Conservation (phyloP, 2,329 filamentous ascomycete genomes). For the Metarhizium sp. region DNA sequence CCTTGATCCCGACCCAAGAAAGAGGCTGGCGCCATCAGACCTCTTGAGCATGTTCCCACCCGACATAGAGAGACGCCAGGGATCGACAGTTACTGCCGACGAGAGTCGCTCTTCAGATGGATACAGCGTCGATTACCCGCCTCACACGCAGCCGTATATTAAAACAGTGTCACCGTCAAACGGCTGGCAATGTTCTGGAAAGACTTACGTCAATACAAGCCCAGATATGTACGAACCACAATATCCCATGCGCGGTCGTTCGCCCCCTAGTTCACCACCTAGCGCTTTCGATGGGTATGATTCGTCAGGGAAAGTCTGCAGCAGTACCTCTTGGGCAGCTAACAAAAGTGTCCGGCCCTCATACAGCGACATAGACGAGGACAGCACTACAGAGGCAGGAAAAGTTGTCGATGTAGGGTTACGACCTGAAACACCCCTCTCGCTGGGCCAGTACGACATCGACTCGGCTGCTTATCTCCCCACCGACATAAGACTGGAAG, state of each 20-base stretch:
- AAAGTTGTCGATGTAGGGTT: background rate
- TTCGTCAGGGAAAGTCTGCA: conserved; percentile 16
- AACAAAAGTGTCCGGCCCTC: conserved; percentile 29
- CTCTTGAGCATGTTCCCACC: conserved; percentile 61
- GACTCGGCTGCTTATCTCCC: conserved; percentile 1
- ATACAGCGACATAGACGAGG: conserved; percentile 24
- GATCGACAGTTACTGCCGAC: conserved; percentile 29
- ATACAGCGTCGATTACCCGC: conserved; percentile 26
- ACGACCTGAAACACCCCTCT: conserved; percentile 1
- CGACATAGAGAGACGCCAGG: conserved; percentile 7
- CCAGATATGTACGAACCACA: conserved; percentile 30
- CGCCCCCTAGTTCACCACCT: conserved; percentile 41
- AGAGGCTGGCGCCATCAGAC: conserved; percentile 62
- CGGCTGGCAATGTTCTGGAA: conserved; percentile 34
- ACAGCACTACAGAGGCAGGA: conserved; percentile 11
- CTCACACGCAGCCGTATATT: conserved; percentile 21
- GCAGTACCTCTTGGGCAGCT: conserved; percentile 27
- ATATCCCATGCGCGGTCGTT: conserved; percentile 41
- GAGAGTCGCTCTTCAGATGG: conserved; percentile 29
- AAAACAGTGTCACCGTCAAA: conserved; percentile 31
- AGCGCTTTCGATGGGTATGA: conserved; percentile 31
- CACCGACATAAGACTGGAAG: background rate
- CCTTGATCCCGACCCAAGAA: conserved; percentile 62
- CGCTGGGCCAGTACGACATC: background rate
- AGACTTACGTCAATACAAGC: conserved; percentile 26